Base-by-base conservation (phyloP, 106 monocot species). In the Dactylorhiza incarnata region DNA sequence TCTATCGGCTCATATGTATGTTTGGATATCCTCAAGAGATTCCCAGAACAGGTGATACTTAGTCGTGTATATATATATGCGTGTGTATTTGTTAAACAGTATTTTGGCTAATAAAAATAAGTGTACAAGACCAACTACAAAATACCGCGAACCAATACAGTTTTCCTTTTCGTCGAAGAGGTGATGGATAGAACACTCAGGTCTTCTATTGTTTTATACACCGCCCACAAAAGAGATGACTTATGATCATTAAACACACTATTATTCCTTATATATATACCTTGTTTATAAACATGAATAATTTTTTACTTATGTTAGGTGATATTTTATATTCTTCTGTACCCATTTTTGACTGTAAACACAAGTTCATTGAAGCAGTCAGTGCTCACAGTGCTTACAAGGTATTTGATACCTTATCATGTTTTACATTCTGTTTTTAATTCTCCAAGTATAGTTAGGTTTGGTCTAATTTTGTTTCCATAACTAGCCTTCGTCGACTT, bases 1-100 rank as follows among this genome's bases (percentile, higher is more conserved):
- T 96, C 95, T 59, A 93, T 93, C 84, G 95, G 95, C 65, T 76
- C 93, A n/a, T 91, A 91, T 78, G 89, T 96, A 65, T 85, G 87
- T 68, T 62, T 96, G 66, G 89, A 96, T 75, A 76, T 96, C 77
- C 85, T 91, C 26, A 93, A 84, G 82, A 82, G 81, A 58, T 59
- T 85, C 78, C 90, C 85, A 16, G 62, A 85, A 4, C 86, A 85
- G 93, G 95, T 93, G 51, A 59, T 75, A 11, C n/a, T 0, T 67
- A 0, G 29, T 69, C 25, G n/a, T n/a, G 3, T 23, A 49, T 45
- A 24, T 46, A 11, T 70, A n/a, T 66, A 11, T 68, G 50, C 52
- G 24, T 66, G 50, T 63, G 24, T 66, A 15, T 16, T 45, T 10
- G 19, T 62, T 37, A 51, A 26, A 37, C 37, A 2, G 37, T 37